A percentile compares a stretch with the other conserved stretches of the same genome.
phyloP scores from a whole-genome alignment of 1,139 yeast genomes.

The Yamadazyma mexicana region DNA sequence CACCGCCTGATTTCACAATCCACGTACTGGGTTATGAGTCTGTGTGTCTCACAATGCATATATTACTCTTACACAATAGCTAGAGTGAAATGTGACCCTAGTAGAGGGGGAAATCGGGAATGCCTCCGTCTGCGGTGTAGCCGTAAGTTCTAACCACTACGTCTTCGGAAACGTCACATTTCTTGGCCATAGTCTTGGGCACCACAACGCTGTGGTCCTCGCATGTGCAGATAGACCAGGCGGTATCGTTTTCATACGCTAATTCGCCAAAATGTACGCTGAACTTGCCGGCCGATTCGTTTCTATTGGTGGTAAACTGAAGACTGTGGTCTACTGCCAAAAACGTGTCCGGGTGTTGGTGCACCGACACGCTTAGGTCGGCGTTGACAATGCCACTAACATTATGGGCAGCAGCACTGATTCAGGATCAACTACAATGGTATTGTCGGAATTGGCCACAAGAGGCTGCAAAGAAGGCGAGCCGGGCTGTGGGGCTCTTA shows the following conservation, averaged over 20 bases:
- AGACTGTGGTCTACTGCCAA: constrained; percentile 4
- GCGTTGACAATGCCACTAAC: constrained; percentile 8
- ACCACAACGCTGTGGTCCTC: neutral
- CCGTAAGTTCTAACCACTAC: constrained; percentile 11
- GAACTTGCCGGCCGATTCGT: constrained; percentile 6
- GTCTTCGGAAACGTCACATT: constrained; percentile 1
- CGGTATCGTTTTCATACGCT: constrained; percentile 2
- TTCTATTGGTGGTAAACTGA: constrained; percentile 2
- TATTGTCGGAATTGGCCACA: constrained; percentile 4
- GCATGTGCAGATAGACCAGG: constrained; percentile 10
- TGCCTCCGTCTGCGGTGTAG: constrained; percentile 7
- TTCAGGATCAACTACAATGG: constrained; percentile 6
- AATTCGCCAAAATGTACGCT: constrained; percentile 7
- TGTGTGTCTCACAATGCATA: no score
- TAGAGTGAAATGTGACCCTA: no score
- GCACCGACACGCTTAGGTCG: constrained; percentile 7
- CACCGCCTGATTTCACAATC: no score
- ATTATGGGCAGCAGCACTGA: constrained; percentile 4
- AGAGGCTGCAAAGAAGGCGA: constrained; percentile 5
- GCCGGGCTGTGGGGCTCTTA: constrained; percentile 3
- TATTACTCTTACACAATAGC: no score
- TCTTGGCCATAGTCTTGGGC: neutral
- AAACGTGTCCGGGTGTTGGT: neutral
- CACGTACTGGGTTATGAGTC: no score
- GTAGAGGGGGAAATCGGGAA: constrained; percentile 13